Conservation (phyloP, 352 stramenopile genomes). For the Phytophthora ramorum region DNA sequence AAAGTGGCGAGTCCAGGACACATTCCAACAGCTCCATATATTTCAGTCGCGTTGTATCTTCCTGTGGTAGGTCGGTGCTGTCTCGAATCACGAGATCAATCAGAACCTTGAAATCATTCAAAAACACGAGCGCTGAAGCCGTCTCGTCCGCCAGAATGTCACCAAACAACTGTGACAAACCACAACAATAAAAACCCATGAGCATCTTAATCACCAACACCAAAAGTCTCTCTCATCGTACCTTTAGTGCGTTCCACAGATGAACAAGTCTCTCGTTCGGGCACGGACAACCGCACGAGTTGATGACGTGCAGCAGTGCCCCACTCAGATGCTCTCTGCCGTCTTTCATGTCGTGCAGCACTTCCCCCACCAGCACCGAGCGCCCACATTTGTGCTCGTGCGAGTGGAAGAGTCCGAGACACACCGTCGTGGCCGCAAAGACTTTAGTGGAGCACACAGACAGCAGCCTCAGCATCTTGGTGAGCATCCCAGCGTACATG, state of each 20-base stretch:
- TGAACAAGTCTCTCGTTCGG: constrained; percentile 40
- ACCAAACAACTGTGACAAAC: constrained; percentile 50
- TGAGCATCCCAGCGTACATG: constrained; percentile 71
- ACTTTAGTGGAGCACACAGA: constrained; percentile 64
- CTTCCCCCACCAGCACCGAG: constrained; percentile 56
- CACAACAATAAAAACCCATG: constrained; percentile 1
- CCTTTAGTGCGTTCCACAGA: constrained; percentile 63
- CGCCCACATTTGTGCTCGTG: constrained; percentile 48
- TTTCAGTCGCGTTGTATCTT: constrained; percentile 48
- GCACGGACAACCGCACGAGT: constrained; percentile 81
- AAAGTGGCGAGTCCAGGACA: constrained; percentile 52
- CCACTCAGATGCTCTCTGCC: constrained; percentile 68
- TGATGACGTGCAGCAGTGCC: constrained; percentile 81
- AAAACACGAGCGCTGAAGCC: constrained; percentile 58
- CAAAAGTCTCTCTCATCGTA: constrained; percentile 19
- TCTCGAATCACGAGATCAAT: constrained; percentile 75
- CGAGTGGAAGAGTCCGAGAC: constrained; percentile 59
- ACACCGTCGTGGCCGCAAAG: constrained; percentile 69
- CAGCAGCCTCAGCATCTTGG: constrained; percentile 68
- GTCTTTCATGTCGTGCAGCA: constrained; percentile 56
- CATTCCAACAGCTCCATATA: constrained; percentile 62
- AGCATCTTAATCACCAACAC: neutral
- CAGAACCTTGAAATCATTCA: constrained; percentile 82
- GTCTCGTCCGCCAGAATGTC: constrained; percentile 59
- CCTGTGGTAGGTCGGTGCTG: constrained; percentile 60